Conservation (phyloP, 2,329 filamentous ascomycete genomes). For the Akanthomyces uredinophilus region DNA sequence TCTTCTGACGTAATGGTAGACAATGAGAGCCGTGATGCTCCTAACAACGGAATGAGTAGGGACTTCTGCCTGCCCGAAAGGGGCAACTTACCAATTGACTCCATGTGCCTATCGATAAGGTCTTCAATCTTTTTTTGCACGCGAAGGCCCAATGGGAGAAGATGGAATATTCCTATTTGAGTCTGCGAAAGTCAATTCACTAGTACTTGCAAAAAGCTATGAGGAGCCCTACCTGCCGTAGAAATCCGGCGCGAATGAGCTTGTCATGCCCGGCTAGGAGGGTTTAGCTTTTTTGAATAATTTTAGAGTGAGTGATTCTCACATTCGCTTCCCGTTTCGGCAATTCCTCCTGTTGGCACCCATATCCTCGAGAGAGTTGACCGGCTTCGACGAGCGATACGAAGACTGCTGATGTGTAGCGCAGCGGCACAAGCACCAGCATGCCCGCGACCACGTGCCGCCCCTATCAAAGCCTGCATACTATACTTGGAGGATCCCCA, state of each 20-base stretch:
- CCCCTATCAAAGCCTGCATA: conserved; percentile 11
- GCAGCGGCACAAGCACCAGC: background rate
- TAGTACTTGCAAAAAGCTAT: background rate
- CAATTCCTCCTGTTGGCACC: conserved; percentile 69
- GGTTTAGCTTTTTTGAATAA: conserved; percentile 18
- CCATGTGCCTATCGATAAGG: conserved; percentile 88
- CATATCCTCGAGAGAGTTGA: conserved; percentile 65
- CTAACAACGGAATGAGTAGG: conserved; percentile 31
- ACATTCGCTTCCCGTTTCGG: conserved; percentile 52
- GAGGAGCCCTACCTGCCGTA: conserved; percentile 56
- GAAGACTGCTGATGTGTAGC: background rate
- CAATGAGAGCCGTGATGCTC: conserved; percentile 74
- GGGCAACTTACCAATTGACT: conserved; percentile 51
- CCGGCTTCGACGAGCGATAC: conserved; percentile 31
- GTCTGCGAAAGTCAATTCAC: conserved; percentile 44
- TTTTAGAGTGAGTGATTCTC: conserved; percentile 15
- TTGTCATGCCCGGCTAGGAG: conserved; percentile 57
- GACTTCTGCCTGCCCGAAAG: background rate
- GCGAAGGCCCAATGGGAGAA: conserved; percentile 78
- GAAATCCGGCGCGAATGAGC: conserved; percentile 65
- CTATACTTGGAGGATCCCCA: background rate
- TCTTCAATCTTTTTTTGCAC: conserved; percentile 85
- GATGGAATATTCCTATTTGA: conserved; percentile 86
- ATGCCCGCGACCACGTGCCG: background rate
- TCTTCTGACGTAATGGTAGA: conserved; percentile 82